A percentile compares a stretch with the other conserved stretches of the same genome.
Conservation (phyloP, 2,329 filamentous ascomycete species). For the Sarocladiaceae sp. region DNA sequence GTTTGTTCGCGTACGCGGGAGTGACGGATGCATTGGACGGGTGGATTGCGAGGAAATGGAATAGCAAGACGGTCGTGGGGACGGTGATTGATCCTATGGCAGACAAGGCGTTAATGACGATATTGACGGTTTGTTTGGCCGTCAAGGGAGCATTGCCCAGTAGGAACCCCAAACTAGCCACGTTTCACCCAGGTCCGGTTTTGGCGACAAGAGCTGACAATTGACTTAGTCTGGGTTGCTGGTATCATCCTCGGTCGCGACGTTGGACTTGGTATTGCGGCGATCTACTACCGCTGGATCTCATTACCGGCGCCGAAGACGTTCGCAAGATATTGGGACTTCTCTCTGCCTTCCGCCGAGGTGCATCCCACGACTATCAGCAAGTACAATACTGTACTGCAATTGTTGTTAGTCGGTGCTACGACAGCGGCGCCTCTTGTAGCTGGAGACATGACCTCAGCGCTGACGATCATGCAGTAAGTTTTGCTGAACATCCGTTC, state of each 20-base stretch:
- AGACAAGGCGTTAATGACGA: conserved; percentile 93
- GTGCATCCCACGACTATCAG: conserved; percentile 79
- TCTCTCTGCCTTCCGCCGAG: conserved; percentile 82
- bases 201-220: neutral
- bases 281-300: conserved; percentile 95
- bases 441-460: conserved; percentile 47
- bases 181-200: neutral
- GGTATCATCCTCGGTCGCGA: conserved; percentile 89
- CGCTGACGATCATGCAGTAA: conserved; percentile 62
- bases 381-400: conserved; percentile 91
- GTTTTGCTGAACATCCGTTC: conserved; percentile 22
- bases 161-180: conserved; percentile 34
- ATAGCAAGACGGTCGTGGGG: conserved; percentile 88
- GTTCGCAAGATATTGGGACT: conserved; percentile 92
- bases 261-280: conserved; percentile 74
- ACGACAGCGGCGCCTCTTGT: conserved; percentile 79
- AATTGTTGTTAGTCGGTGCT: conserved; percentile 79
- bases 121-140: conserved; percentile 80
- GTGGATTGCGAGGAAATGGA: conserved; percentile 85
- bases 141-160: conserved; percentile 76
- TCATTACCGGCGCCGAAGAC: conserved; percentile 92
- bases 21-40: conserved; percentile 91
- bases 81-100: conserved; percentile 96
- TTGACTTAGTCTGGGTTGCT: conserved; percentile 69
- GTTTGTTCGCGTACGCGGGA: conserved; percentile 87